Conservation (phyloP, 2,329 filamentous ascomycete species). For the Plenodomus lindquistii region DNA sequence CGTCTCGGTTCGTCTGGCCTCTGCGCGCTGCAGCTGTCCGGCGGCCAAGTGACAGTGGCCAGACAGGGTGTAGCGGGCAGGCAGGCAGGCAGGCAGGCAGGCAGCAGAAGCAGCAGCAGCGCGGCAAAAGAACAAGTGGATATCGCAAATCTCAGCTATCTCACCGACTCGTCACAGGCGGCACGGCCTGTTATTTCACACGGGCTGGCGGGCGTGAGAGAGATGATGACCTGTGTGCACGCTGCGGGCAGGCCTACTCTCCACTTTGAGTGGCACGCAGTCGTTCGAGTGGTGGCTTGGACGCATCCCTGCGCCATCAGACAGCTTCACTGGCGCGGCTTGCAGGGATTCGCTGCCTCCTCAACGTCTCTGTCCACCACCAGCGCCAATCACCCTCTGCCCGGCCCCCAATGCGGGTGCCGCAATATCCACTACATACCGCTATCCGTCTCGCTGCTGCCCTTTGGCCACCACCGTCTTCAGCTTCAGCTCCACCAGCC, state of each 20-base stretch:
- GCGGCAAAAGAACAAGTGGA: too few relatives aligned
- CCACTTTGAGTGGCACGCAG: conserved; percentile 23
- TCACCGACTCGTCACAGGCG: conserved; percentile 7
- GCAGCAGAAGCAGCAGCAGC: too few relatives aligned
- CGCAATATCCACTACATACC: conserved; percentile 26
- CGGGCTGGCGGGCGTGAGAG: conserved; percentile 20
- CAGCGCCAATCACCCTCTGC: conserved; percentile 22
- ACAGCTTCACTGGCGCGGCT: conserved; percentile 16
- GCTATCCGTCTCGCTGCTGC: conserved; percentile 19
- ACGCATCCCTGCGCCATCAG: conserved; percentile 25
- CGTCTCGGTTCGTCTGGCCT: too few relatives aligned
- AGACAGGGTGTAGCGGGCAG: too few relatives aligned
- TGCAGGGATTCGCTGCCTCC: conserved; percentile 22
- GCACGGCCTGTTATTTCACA: conserved; percentile 20
- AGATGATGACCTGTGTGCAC: conserved; percentile 26
- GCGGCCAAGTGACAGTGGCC: too few relatives aligned
- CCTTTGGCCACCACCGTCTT: conserved; percentile 3
- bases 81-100: too few relatives aligned
- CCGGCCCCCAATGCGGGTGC: conserved; percentile 24
- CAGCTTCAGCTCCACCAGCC: conserved; percentile 2
- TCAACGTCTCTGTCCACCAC: conserved; percentile 21
- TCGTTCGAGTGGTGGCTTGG: conserved; percentile 37
- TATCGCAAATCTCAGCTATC: conserved; percentile 8
- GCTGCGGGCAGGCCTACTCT: conserved; percentile 22
- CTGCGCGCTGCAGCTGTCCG: too few relatives aligned